Conservation (phyloP, 2,329 filamentous ascomycete species). For the Fusarium concolor region DNA sequence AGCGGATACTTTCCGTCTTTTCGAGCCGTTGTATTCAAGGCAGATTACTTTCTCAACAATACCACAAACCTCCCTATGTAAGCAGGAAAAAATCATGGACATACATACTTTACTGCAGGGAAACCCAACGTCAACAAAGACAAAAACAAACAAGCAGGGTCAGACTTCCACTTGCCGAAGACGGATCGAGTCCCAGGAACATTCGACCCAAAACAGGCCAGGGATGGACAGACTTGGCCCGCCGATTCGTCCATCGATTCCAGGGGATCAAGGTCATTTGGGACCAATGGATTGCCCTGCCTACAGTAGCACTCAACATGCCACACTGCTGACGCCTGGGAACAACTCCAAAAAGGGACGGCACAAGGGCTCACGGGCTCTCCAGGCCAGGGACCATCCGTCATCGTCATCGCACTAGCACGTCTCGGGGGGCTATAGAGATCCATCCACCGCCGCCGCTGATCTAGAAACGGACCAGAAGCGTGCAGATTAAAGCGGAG, state of each 20-base stretch:
- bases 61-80: too few relatives aligned
- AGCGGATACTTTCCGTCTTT: neutral
- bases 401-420: slow-evolving; percentile 34
- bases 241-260: slow-evolving; percentile 34
- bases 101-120: neutral
- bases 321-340: slow-evolving; percentile 15
- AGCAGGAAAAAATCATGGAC: neutral
- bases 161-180: slow-evolving; percentile 31
- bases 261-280: slow-evolving; percentile 34
- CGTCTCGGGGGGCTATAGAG: slow-evolving; percentile 29
- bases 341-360: slow-evolving; percentile 25
- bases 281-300: slow-evolving; percentile 14
- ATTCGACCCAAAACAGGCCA: slow-evolving; percentile 37
- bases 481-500: slow-evolving; percentile 44
- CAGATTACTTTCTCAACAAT: too few relatives aligned
- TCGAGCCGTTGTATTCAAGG: too few relatives aligned
- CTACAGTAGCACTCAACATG: slow-evolving; percentile 20
- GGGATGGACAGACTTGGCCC: slow-evolving; percentile 37
- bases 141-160: slow-evolving; percentile 24
- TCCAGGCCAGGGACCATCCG: slow-evolving; percentile 35
- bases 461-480: slow-evolving; percentile 50
- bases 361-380: slow-evolving; percentile 21
- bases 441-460: slow-evolving; percentile 45
- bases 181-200: slow-evolving; percentile 37
- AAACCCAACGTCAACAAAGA: slow-evolving; percentile 12